phyloP scores from a whole-genome alignment of 768 basidiomycete species.

The Russula brevipes region DNA sequence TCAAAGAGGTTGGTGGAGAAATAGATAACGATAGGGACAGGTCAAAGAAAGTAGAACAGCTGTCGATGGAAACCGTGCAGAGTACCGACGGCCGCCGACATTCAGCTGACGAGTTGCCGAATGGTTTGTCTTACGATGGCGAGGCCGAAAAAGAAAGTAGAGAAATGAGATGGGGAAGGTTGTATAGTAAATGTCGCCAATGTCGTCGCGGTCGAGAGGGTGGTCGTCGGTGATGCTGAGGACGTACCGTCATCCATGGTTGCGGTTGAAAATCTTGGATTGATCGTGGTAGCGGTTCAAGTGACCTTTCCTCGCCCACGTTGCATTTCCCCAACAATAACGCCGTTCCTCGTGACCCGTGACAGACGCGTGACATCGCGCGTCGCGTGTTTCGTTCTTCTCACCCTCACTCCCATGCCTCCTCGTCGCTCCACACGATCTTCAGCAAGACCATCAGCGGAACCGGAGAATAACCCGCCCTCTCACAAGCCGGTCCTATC shows the following conservation, averaged over 20 bases:
- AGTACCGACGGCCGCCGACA: conserved; percentile 27
- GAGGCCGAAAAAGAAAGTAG: conserved; percentile 25
- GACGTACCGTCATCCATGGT: conserved; percentile 73
- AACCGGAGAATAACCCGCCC: conserved; percentile 3
- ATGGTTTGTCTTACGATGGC: conserved; percentile 24
- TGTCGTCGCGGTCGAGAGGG: conserved; percentile 43
- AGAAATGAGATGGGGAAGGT: conserved; percentile 22
- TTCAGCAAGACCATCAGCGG: conserved; percentile 15
- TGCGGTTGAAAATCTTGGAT: conserved; percentile 29
- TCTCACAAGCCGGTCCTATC: not conserved
- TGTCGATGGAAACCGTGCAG: conserved; percentile 26
- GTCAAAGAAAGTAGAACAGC: conserved; percentile 20
- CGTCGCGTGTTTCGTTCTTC: conserved; percentile 3
- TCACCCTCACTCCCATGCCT: conserved; percentile 17
- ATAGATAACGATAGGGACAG: conserved; percentile 10
- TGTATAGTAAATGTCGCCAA: conserved; percentile 37
- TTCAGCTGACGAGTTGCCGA: conserved; percentile 22
- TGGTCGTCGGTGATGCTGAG: conserved; percentile 68
- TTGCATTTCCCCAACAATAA: not conserved
- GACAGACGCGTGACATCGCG: conserved; percentile 23
- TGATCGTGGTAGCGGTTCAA: conserved; percentile 24
- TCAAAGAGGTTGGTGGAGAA: conserved; percentile 26
- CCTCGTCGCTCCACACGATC: conserved; percentile 25
- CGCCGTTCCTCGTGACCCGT: conserved; percentile 2
- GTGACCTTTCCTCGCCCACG: conserved; percentile 3